Evolutionary conservation across 2,329 filamentous ascomycete species (phyloP), one percentile per base, ranked within the genome.

Genomic region (Podosphaera fusca): DNA sequence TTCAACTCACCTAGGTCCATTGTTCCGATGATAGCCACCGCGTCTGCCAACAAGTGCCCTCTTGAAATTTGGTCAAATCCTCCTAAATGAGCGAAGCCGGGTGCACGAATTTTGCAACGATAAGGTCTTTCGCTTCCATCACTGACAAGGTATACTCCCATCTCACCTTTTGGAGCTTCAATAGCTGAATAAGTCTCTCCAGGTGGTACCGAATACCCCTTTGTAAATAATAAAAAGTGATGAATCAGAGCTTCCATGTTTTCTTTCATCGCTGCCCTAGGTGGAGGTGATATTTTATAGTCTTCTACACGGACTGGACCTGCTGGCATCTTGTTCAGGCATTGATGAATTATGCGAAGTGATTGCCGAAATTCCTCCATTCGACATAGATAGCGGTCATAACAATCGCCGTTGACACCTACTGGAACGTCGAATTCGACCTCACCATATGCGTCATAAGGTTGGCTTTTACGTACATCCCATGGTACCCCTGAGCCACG

Each of bases 201-300:
- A 6, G 94, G 92, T 49, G 92, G 92, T 3, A 98, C 92, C 50
- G 87, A 80, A 72, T 98, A 98, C 59, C 92, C 92, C 79, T 98
- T 98, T 71, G 89, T 96, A 76, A 90, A 98, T 56, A 98, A 82
- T 63, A 98, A 74, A 79, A 98, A 98, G 76, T 98, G 92, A 75
- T 98, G 92, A 69, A 98, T 98, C 49, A 98, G 80, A 45, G 92
- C 89, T 75, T 98, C 92, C 94, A 98, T 98, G 76, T 98, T 98
- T 80, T 98, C 92, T 80, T 98, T 98, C 92, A 98, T 98, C 67
- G 92, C 92, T 50, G 87, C 78, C 67, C 92, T 83, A n/a, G 92
- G 94, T 60, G 92, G 92, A 30, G 92, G 92, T 2, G 87, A 85
- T 67, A 98, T 80, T 80, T 98, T 98, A 81, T 96, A 98, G 73